Evolutionary conservation across 306 rosid species (phyloP).

Genomic region (Malus orientalis): DNA sequence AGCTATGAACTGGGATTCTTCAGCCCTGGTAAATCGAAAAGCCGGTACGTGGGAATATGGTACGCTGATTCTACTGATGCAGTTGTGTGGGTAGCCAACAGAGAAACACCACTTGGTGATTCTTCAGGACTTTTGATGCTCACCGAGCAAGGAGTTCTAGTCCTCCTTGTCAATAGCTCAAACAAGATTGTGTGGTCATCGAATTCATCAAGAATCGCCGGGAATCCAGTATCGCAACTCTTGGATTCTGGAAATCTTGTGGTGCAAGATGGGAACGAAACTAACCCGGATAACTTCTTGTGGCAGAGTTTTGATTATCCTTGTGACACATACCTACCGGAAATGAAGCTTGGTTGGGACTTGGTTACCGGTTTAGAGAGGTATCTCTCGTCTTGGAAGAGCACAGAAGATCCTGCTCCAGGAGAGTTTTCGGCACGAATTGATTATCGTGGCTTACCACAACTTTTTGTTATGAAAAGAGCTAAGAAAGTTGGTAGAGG

Average conservation of each 20-base stretch:
- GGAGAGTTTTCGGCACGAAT: too few relatives aligned
- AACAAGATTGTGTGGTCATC: conserved; percentile 31
- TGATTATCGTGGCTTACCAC: too few relatives aligned
- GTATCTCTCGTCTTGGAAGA: too few relatives aligned
- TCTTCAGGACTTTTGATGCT: not conserved
- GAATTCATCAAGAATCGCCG: conserved; percentile 4
- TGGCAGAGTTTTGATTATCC: too few relatives aligned
- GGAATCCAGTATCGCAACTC: too few relatives aligned
- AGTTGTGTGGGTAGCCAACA: conserved; percentile 19
- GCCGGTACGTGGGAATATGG: conserved; percentile 19
- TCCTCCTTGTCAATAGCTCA: conserved; percentile 10
- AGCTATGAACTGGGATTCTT: conserved; percentile 17
- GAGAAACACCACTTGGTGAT: conserved; percentile 10
- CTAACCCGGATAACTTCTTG: too few relatives aligned
- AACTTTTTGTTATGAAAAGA: too few relatives aligned
- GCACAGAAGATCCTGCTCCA: too few relatives aligned
- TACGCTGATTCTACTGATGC: not conserved
- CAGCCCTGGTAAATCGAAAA: not conserved
- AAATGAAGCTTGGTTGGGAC: conserved; percentile 32
- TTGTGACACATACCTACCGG: not conserved
- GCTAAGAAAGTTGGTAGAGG: too few relatives aligned
- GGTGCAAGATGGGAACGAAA: too few relatives aligned
- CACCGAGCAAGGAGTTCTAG: conserved; percentile 5
- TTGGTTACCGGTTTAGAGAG: conserved; percentile 1
- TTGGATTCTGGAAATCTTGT: too few relatives aligned